Percentiles rank a stretch among this genome's conserved stretches.
Evolutionary conservation across 108 stramenopile species (phyloP).

Genomic region (Cylindrotheca fusiformis): DNA sequence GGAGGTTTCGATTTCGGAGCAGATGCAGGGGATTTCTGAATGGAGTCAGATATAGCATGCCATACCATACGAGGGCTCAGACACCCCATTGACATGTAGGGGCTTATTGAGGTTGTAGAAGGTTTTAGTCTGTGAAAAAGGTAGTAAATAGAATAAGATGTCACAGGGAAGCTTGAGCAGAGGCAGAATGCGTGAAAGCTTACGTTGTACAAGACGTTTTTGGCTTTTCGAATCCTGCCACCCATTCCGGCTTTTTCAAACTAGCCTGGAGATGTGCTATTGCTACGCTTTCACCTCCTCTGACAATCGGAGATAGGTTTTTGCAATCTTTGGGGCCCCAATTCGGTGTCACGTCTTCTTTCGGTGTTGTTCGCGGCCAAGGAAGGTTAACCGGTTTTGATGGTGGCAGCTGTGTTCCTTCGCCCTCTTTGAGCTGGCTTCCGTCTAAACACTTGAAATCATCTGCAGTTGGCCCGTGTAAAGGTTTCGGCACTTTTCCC

Average conservation of each 20-base stretch:
- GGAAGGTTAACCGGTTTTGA: slow-evolving; percentile 46
- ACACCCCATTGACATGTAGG: slow-evolving; percentile 71
- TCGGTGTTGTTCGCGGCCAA: slow-evolving; percentile 50
- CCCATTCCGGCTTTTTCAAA: slow-evolving; percentile 52
- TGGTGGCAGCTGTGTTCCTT: slow-evolving; percentile 39
- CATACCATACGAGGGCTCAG: slow-evolving; percentile 63
- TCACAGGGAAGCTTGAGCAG: too few relatives aligned
- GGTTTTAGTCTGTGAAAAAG: slow-evolving; percentile 31
- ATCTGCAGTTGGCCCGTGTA: slow-evolving; percentile 21
- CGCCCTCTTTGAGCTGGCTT: neutral
- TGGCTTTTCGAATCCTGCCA: slow-evolving; percentile 93
- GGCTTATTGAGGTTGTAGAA: slow-evolving; percentile 77
- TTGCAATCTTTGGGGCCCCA: slow-evolving; percentile 58
- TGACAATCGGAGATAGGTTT: slow-evolving; percentile 37
- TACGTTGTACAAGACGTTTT: slow-evolving; percentile 83
- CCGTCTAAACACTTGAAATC: slow-evolving; percentile 23
- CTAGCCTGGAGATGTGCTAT: slow-evolving; percentile 38
- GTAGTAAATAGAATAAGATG: too few relatives aligned
- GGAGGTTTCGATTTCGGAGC: slow-evolving; percentile 84
- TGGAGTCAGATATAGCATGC: slow-evolving; percentile 56
- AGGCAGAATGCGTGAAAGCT: neutral
- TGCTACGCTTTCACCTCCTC: slow-evolving; percentile 59
- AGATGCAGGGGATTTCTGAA: slow-evolving; percentile 18
- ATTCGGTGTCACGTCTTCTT: slow-evolving; percentile 42
- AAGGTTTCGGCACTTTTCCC: slow-evolving; percentile 16